Base-by-base conservation (phyloP, 805 yeast species). In the Pichia exigua region DNA sequence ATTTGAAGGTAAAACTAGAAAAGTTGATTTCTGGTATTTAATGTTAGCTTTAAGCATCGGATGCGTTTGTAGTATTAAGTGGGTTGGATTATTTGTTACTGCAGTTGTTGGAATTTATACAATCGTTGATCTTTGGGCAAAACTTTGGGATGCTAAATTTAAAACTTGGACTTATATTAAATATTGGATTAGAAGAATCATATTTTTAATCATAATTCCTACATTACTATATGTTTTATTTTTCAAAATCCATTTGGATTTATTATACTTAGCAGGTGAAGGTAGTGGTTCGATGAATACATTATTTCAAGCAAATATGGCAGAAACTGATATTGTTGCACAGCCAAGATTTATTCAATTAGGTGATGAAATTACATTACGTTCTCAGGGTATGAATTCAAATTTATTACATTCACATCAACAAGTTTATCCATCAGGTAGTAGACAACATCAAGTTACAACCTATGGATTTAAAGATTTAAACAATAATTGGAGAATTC, bases 381-480 rank as follows among this genome's bases (percentile, higher is more conserved):
- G 87, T 62, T 81, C 83, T 26, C 87, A 83, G 59, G 90, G 89
- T 3, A 70, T 85, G 46, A 79, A 86, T 47, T 85, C 87, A 17
- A 82, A 85, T 49, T 75, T 88, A 57, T 71, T 94, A 55, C 99
- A 94, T 65, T 92, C 98, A 0, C 99, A 94, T 65, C 73, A 75
- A 18, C 95, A 87, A 65, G 67, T 76, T 13, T 94, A 83, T 65
- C 99, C 99, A 17, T 89, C 82, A 57, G 98, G 98, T 4, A 87
- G 97, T 2, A 77, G 78, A 56, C 98, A 94, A 70, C 97, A 91
- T 67, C 99, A 94, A 69, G 76, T 94, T 47, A 94, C 99, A 27
- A 87, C 94, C 8, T 94, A 94, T 66, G 87, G 91, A 20, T 89
- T 82, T 68, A 88, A 88, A 65, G 98, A 94, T 66, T 70, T 74